phyloP scores from a whole-genome alignment of 441 rosid species.

The Gossypium schwendimanii region DNA sequence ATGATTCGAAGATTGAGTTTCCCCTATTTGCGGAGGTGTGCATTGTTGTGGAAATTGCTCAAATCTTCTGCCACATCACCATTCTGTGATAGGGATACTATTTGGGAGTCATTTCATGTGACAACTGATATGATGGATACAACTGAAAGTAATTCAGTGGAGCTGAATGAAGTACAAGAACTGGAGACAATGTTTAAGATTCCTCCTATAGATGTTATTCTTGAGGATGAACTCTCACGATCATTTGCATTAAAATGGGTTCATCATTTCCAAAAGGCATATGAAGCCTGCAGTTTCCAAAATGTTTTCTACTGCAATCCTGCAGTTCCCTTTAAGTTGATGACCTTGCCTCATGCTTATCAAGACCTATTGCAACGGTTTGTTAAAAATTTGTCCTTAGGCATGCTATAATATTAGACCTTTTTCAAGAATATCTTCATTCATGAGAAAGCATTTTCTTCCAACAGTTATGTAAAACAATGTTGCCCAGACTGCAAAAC shows the following conservation, averaged over 20 bases:
- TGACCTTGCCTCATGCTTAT: conserved; percentile 76
- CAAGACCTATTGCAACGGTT: conserved; percentile 90
- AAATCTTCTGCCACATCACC: conserved; percentile 51
- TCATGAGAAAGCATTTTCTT: conserved; percentile 18
- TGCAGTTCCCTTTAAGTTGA: conserved; percentile 75
- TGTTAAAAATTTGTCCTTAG: conserved; percentile 19
- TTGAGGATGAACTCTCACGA: conserved; percentile 49
- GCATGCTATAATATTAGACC: conserved; percentile 1
- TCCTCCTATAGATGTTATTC: conserved; percentile 52
- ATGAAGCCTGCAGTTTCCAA: conserved; percentile 29
- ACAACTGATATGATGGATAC: conserved; percentile 29
- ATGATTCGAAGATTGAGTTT: conserved; percentile 59
- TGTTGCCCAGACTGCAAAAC: conserved; percentile 58
- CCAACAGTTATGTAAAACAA: conserved; percentile 72
- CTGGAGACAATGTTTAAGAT: conserved; percentile 75
- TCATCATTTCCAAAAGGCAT: conserved; percentile 51
- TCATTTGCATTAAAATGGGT: conserved; percentile 60
- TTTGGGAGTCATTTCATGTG: conserved; percentile 30
- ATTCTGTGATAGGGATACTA: conserved; percentile 35
- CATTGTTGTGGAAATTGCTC: conserved; percentile 79
- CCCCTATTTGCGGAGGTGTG: conserved; percentile 93
- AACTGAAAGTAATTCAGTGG: conserved; percentile 28
- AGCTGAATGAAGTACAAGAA: conserved; percentile 56
- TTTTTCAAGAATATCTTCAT: conserved; percentile 3
- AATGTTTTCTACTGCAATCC: conserved; percentile 45